These are phyloP conservation scores for Copromyces sp. DNA, from an alignment of 495 filamentous ascomycete species.

Conservation along the genomic window DNA sequence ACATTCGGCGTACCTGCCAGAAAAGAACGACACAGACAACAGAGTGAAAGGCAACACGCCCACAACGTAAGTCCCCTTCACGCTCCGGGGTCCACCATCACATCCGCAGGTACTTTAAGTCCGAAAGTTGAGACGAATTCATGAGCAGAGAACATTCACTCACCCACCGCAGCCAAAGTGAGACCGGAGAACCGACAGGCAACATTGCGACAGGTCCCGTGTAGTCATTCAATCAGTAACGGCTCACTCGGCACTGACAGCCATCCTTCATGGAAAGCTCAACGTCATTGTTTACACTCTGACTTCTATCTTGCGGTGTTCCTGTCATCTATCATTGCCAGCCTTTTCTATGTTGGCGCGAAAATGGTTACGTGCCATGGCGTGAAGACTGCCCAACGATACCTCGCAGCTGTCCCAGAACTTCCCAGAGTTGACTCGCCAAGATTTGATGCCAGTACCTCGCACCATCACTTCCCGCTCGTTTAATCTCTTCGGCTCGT, in stretches of 20 bases:
- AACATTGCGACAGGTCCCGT: not conserved
- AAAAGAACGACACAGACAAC: too few species aligned
- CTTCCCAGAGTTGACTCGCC: not conserved
- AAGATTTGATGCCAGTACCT: not conserved
- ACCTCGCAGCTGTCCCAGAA: not conserved
- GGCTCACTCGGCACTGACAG: not conserved
- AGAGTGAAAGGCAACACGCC: too few species aligned
- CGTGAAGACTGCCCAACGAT: not conserved
- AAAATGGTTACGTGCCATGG: not conserved
- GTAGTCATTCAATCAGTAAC: not conserved
- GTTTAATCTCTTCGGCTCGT: not conserved
- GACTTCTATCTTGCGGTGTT: not conserved
- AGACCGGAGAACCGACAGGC: not conserved
- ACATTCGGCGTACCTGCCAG: too few species aligned
- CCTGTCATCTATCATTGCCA: not conserved
- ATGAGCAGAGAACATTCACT: not conserved
- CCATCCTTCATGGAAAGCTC: not conserved
- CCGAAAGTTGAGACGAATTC: too few species aligned
- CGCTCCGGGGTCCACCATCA: too few species aligned
- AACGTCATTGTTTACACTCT: not conserved
- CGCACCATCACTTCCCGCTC: not conserved
- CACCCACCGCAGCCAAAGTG: not conserved
- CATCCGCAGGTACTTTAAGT: too few species aligned
- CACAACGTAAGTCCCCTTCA: too few species aligned
- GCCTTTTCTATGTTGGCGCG: not conserved